phyloP scores from a whole-genome alignment of 176 grass and related monocot genomes.

The Zea luxurians region DNA sequence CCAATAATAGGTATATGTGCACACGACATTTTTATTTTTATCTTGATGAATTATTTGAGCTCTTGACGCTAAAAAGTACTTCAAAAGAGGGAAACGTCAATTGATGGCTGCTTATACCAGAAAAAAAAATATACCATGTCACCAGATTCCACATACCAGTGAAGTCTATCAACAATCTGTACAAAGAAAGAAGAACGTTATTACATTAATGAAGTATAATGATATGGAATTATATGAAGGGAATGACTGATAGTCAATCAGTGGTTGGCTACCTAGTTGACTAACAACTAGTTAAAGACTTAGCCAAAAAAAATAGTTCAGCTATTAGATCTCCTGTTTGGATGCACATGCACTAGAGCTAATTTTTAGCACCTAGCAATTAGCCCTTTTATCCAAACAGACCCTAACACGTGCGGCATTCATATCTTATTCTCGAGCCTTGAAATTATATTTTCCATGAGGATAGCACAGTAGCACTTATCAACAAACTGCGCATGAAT shows the following conservation, averaged over 20 bases:
- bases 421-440: slow-evolving; percentile 1
- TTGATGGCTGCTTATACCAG: not conserved
- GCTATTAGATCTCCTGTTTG: too few relatives aligned
- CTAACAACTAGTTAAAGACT: too few relatives aligned
- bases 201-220: not conserved
- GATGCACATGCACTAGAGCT: too few relatives aligned
- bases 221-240: not conserved
- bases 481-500: not conserved
- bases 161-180: slow-evolving; percentile 74
- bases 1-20: not conserved
- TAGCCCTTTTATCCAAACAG: too few relatives aligned
- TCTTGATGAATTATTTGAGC: slow-evolving; percentile 1
- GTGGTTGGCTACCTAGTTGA: too few relatives aligned
- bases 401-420: not conserved
- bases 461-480: not conserved
- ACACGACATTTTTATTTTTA: not conserved
- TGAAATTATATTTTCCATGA: not conserved
- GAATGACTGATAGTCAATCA: not conserved
- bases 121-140: slow-evolving; percentile 55
- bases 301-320: too few relatives aligned
- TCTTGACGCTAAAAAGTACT: slow-evolving; percentile 9
- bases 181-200: slow-evolving; percentile 29
- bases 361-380: too few relatives aligned
- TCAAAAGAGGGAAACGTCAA: not conserved
- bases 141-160: slow-evolving; percentile 74